Percentiles rank a stretch among this genome's conserved stretches.
Evolutionary conservation across 768 basidiomycete genomes (phyloP).

Genomic region (Kwoniella botswanensis): DNA sequence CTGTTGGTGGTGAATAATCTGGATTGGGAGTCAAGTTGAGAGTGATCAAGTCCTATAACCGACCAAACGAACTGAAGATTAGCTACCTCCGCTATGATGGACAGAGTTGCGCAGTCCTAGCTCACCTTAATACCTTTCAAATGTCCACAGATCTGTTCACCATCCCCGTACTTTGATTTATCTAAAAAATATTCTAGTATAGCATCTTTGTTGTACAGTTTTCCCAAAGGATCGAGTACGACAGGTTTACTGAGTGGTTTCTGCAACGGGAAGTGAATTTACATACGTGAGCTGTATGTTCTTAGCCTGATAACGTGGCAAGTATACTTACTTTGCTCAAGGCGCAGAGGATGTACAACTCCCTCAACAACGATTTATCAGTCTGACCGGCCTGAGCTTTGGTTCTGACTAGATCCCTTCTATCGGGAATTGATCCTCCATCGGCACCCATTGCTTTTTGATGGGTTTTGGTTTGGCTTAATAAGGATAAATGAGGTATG

Average conservation of each 20-base stretch:
- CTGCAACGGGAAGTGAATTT: conserved; percentile 58
- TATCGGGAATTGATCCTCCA: conserved; percentile 59
- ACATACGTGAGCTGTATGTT: too few species aligned
- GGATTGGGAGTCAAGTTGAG: conserved; percentile 81
- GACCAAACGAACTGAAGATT: not conserved
- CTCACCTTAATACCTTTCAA: conserved; percentile 85
- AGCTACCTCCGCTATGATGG: not conserved
- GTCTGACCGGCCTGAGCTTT: conserved; percentile 74
- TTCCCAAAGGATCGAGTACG: conserved; percentile 88
- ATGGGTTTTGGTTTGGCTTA: not conserved
- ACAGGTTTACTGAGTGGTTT: conserved; percentile 83
- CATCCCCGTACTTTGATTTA: conserved; percentile 82
- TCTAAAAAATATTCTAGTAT: conserved; percentile 88
- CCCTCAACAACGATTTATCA: conserved; percentile 86
- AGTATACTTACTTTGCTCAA: conserved; percentile 77
- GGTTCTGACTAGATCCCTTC: conserved; percentile 59
- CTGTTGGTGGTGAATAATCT: conserved; percentile 60
- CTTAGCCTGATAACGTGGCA: too few species aligned
- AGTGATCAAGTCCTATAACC: conserved; percentile 76
- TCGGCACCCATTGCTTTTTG: conserved; percentile 49
- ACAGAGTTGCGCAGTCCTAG: conserved; percentile 13
- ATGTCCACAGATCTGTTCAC: conserved; percentile 88
- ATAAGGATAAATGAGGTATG: not conserved
- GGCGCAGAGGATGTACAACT: conserved; percentile 90
- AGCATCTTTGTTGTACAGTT: conserved; percentile 95